phyloP scores from a whole-genome alignment of 2,329 filamentous ascomycete species.

The Sporothrix variecibatus region DNA sequence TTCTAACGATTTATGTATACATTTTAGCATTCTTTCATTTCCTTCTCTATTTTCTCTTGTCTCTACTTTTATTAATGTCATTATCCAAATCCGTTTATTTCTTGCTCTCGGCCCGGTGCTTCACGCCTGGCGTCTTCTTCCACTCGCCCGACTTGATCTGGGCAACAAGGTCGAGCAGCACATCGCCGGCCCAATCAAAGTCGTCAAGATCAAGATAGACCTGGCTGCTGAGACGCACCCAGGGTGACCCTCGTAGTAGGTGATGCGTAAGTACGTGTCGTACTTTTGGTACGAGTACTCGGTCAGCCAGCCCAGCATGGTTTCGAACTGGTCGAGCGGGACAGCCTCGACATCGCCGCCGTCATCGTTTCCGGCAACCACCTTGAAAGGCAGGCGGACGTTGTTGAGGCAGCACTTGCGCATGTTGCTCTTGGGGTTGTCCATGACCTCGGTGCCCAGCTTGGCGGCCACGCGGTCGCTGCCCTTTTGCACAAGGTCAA shows the following conservation, averaged over 20 bases:
- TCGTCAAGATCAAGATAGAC: slow-evolving; percentile 66
- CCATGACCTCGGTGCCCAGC: slow-evolving; percentile 65
- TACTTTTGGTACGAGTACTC: slow-evolving; percentile 44
- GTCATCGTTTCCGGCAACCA: slow-evolving; percentile 25
- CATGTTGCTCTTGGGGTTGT: slow-evolving; percentile 53
- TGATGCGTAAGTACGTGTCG: slow-evolving; percentile 61
- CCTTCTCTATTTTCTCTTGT: neutral
- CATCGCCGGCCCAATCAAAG: slow-evolving; percentile 61
- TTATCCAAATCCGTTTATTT: neutral
- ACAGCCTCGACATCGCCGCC: slow-evolving; percentile 29
- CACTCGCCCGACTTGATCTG: slow-evolving; percentile 29
- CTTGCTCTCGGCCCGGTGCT: neutral
- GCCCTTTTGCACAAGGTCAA: slow-evolving; percentile 55
- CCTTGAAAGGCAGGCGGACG: slow-evolving; percentile 57
- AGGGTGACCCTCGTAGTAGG: slow-evolving; percentile 57
- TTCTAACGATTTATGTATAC: neutral
- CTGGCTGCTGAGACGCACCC: slow-evolving; percentile 65
- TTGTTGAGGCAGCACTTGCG: slow-evolving; percentile 63
- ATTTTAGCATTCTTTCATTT: neutral
- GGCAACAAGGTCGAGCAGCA: slow-evolving; percentile 43
- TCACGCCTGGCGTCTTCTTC: slow-evolving; percentile 18
- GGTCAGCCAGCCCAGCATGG: slow-evolving; percentile 43
- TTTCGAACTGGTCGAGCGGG: slow-evolving; percentile 30
- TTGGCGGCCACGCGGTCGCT: slow-evolving; percentile 57
- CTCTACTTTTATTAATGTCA: neutral